phyloP scores from a whole-genome alignment of 2,329 filamentous ascomycete genomes.

The Curvularia verruculosa region DNA sequence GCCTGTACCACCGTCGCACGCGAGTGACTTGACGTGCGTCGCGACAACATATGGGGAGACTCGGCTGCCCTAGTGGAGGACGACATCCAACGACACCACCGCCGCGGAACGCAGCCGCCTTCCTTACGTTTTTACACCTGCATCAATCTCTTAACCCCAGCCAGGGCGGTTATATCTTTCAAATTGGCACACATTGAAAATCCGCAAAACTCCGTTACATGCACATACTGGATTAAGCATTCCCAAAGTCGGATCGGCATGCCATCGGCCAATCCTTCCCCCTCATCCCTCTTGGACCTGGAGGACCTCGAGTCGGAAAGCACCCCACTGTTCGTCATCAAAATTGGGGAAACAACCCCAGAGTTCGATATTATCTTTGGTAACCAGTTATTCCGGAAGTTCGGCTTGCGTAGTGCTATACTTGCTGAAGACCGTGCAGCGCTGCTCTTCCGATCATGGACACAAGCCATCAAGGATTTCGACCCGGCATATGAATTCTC shows the following conservation, averaged over 20 bases:
- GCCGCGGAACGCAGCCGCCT: slow-evolving; percentile 3
- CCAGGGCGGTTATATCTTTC: neutral
- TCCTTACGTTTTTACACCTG: neutral
- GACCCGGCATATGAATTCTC: slow-evolving; percentile 23
- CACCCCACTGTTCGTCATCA: slow-evolving; percentile 34
- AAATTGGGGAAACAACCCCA: slow-evolving; percentile 12
- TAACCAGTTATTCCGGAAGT: slow-evolving; percentile 32
- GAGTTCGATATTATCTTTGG: slow-evolving; percentile 29
- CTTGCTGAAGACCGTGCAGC: slow-evolving; percentile 17
- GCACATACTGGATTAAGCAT: slow-evolving; percentile 1
- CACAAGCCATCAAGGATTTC: slow-evolving; percentile 27
- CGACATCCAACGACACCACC: neutral
- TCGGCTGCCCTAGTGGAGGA: slow-evolving; percentile 2
- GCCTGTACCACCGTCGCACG: neutral
- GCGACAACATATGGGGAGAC: neutral
- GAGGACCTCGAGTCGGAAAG: slow-evolving; percentile 32
- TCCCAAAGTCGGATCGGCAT: slow-evolving; percentile 5
- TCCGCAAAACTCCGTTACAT: neutral
- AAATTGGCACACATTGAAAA: neutral
- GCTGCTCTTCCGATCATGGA: slow-evolving; percentile 38
- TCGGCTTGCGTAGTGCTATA: slow-evolving; percentile 13
- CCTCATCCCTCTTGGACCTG: slow-evolving; percentile 22
- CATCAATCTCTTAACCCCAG: neutral
- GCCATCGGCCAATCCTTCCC: slow-evolving; percentile 5
- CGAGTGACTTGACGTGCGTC: neutral